phyloP scores from a whole-genome alignment of 2,329 filamentous ascomycete species.

The Pseudodiploospora longispora region DNA sequence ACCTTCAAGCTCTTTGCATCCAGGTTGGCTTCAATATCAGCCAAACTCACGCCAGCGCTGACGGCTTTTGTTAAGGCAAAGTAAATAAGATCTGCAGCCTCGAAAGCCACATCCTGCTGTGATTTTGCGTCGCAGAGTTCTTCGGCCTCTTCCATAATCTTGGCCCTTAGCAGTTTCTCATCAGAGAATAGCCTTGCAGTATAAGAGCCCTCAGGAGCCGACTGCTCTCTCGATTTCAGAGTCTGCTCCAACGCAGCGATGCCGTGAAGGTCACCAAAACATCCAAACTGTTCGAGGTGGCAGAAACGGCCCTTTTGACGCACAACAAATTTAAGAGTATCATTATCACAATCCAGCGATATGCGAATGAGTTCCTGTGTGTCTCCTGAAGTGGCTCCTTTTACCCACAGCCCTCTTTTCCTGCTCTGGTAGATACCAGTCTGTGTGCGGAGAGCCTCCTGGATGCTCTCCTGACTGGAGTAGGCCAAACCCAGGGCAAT shows the following conservation, averaged over 20 bases:
- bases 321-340: conserved; percentile 85
- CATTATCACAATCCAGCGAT: conserved; percentile 84
- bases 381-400: conserved; percentile 90
- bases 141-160: conserved; percentile 97
- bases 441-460: conserved; percentile 72
- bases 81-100: conserved; percentile 92
- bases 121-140: conserved; percentile 83
- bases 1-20: conserved; percentile 95
- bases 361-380: conserved; percentile 82
- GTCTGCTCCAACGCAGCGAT: conserved; percentile 83
- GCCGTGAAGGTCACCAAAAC: conserved; percentile 79
- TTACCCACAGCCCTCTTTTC: conserved; percentile 93
- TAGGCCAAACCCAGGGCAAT: conserved; percentile 85
- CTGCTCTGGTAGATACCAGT: conserved; percentile 90
- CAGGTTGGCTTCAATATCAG: conserved; percentile 85
- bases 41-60: conserved; percentile 71
- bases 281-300: conserved; percentile 84
- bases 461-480: conserved; percentile 84
- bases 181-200: conserved; percentile 90
- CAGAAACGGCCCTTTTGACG: conserved; percentile 90
- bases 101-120: conserved; percentile 80
- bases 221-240: conserved; percentile 68
- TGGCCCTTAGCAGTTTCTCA: conserved; percentile 78
- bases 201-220: conserved; percentile 84
- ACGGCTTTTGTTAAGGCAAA: conserved; percentile 90